Evolutionary conservation across 2,329 filamentous ascomycete species (phyloP).

Genomic region (Beauveria pseudobassiana): DNA sequence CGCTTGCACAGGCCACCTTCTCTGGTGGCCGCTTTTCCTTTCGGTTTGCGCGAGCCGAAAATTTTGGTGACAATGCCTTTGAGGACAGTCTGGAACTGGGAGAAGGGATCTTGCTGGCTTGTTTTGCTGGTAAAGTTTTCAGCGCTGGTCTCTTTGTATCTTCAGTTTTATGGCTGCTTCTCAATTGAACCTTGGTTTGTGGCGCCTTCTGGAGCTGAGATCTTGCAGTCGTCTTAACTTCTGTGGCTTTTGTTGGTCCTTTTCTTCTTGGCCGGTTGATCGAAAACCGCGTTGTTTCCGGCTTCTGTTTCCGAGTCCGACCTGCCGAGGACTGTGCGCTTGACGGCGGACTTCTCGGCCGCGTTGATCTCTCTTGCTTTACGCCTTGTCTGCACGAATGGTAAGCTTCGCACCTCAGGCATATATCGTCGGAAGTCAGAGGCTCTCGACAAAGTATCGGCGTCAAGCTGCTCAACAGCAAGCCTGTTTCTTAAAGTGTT

Average conservation of each 20-base stretch:
- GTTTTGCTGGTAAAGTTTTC: background rate
- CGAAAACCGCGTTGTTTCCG: background rate
- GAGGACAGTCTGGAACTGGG: too few species aligned
- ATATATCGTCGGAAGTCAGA: slow-evolving; percentile 19
- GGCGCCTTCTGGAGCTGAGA: background rate
- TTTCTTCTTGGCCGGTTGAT: background rate
- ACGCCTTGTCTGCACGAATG: background rate
- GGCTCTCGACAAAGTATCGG: background rate
- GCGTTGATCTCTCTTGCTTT: background rate
- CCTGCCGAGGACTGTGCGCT: background rate
- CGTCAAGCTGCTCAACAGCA: background rate
- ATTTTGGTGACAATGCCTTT: background rate
- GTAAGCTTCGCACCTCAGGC: slow-evolving; percentile 2
- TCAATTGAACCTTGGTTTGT: background rate
- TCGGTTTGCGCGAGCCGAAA: background rate
- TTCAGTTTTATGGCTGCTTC: background rate
- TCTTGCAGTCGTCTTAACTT: too few species aligned
- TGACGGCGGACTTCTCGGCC: background rate
- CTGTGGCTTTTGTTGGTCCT: too few species aligned
- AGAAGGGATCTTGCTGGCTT: background rate
- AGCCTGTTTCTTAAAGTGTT: background rate
- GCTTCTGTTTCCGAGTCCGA: background rate
- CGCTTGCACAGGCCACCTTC: too few species aligned
- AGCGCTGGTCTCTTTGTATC: background rate
- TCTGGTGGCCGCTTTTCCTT: background rate